Conservation (phyloP, 805 yeast genomes). For the Monosporozyma solicola region DNA sequence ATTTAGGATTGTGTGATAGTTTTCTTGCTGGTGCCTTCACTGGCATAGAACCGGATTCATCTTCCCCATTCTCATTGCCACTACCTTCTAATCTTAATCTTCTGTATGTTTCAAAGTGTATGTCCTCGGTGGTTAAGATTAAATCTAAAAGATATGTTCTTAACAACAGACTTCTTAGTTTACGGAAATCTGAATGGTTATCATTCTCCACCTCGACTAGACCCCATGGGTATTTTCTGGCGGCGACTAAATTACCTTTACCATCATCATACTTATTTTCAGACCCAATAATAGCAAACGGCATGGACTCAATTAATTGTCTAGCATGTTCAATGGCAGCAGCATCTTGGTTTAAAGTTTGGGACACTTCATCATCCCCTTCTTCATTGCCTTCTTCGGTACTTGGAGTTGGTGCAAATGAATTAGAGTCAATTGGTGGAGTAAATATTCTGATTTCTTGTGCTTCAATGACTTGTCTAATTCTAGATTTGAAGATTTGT, state of each 20-base stretch:
- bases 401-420: conserved; percentile 6
- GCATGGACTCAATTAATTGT: conserved; percentile 75
- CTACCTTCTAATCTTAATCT: conserved; percentile 52
- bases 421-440: conserved; percentile 56
- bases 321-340: conserved; percentile 75
- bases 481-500: conserved; percentile 58
- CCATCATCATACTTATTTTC: conserved; percentile 59
- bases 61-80: conserved; percentile 22
- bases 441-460: conserved; percentile 79
- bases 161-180: conserved; percentile 66
- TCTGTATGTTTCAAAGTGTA: conserved; percentile 76
- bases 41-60: conserved; percentile 23
- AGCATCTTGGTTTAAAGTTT: conserved; percentile 35
- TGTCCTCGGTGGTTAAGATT: conserved; percentile 67
- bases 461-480: conserved; percentile 73
- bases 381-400: conserved; percentile 4
- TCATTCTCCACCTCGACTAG: conserved; percentile 82
- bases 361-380: neutral
- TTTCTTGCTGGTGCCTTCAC: conserved; percentile 39
- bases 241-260: conserved; percentile 58
- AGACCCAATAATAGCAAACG: conserved; percentile 75
- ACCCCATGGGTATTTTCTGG: conserved; percentile 89
- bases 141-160: conserved; percentile 81
- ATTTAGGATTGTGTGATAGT: conserved; percentile 74
- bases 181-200: conserved; percentile 74